Evolutionary conservation across 1,284 basidiomycete species (phyloP), one percentile per base, ranked within the genome.

Genomic region (Neolentinus lepideus): DNA sequence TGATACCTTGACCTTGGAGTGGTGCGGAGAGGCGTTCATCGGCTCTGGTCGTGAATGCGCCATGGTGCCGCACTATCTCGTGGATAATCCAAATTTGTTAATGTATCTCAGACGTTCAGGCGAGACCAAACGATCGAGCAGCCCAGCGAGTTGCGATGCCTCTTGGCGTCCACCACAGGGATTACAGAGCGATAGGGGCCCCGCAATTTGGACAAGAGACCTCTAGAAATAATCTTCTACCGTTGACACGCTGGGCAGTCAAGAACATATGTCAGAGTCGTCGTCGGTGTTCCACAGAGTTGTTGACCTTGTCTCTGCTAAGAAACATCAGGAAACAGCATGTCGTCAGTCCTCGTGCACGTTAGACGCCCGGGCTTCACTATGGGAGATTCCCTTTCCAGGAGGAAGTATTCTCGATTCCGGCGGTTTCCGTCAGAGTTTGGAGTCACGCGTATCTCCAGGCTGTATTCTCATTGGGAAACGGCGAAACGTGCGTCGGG

Each of bases 1-100:
- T 9, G 82, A 75, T 14, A 88, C 79, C 65, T 79, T 86, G 64
- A 90, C 80, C 68, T 90, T 91, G 25, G 86, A 73, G 66, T 91
- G 88, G 63, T 84, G 72, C 0, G 83, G 77, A 19, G 82, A 81
- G 31, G 85, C 84, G 69, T 90, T 90, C 87, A 90, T 90, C 10
- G 87, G 84, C 69, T 88, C 84, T 31, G 78, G 75, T 27, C 72
- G 62, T 29, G 68, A 64, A 54, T 66, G 69, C 21, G 67, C 56
- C 69, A 69, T 70, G 46, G 31, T 55, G 22, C 21, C 27, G 47
- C 22, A n/a, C 38, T n/a, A 21, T 43, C 38, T 4, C 4, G 12
- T 31, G 29, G 6, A 31, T 12, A 31, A 31, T 31, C 29, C 29
- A 31, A 12, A 31, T 6, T 35, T 9, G 33, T 9, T 35, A 6